These are phyloP conservation scores for Boehmeria nivea DNA, from an alignment of 306 rosid species.

Conservation along the genomic window DNA sequence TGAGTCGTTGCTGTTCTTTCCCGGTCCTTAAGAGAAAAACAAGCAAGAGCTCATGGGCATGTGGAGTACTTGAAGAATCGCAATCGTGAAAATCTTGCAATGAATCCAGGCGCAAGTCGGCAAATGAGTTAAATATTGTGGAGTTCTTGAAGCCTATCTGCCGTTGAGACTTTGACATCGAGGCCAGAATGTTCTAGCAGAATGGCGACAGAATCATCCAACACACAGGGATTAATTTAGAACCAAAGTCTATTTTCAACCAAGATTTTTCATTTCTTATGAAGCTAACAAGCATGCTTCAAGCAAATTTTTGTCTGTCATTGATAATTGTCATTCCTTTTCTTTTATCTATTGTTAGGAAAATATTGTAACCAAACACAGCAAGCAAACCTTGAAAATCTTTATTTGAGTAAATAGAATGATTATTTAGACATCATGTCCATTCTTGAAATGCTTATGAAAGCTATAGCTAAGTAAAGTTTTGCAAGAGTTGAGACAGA, in stretches of 20 bases:
- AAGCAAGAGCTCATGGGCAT: neutral
- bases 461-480: neutral
- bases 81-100: neutral
- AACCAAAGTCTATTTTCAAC: neutral
- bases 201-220: neutral
- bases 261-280: slow-evolving; percentile 1
- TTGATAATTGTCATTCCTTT: slow-evolving; percentile 1
- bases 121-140: neutral
- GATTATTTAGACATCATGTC: neutral
- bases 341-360: neutral
- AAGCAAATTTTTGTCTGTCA: slow-evolving; percentile 13
- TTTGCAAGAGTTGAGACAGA: neutral
- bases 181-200: neutral
- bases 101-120: neutral
- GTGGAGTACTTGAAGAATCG: neutral
- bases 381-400: neutral
- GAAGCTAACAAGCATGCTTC: slow-evolving; percentile 8
- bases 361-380: no score
- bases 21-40: neutral
- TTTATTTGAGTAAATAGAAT: neutral
- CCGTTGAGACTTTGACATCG: neutral
- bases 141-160: neutral
- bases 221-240: no score
- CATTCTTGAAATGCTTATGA: neutral
- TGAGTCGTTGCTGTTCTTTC: neutral